Evolutionary conservation across 192 early-diverging fungal species (phyloP), one percentile per base, ranked within the genome.

Genomic region (Diversispora eburnea): DNA sequence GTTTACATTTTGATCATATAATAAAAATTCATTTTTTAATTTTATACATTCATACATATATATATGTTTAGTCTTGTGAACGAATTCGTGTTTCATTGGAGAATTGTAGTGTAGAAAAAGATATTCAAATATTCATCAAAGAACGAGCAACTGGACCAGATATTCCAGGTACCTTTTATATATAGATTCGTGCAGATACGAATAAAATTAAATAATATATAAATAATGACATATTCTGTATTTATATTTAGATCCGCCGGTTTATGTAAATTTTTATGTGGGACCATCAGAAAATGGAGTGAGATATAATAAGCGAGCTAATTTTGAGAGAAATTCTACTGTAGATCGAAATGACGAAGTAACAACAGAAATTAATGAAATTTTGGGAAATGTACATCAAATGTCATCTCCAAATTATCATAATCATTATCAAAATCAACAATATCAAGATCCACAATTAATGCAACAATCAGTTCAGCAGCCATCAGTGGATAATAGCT

Each of bases 41-140:
- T n/a, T n/a, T n/a, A n/a, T n/a, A n/a, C n/a, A n/a, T n/a, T n/a
- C n/a, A n/a, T n/a, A n/a, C n/a, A n/a, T n/a, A n/a, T n/a, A n/a
- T n/a, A n/a, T n/a, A n/a, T 47, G 3, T 39, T 20, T 49, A 87
- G 83, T 88, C 91, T 6, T 90, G 88, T 77, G 92, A 93, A 70
- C 78, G 86, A 19, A 88, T 93, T 49, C 82, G 90, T 63, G 80
- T 85, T 54, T 83, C 83, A 55, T 75, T 93, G 58, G 92, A 92
- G 63, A 69, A 83, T 17, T 86, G 89, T 52, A 82, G 86, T 61
- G 84, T 89, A 13, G 79, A 82, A 22, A 79, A 83, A 25, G 90
- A 93, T 72, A 88, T 93, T 60, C 57, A 81, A 19, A 77, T 69
- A 4, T 91, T 91, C 63, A 89, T 93, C 42, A 76, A 84, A 20